These are phyloP conservation scores for Sarcodon aspratus DNA, from an alignment of 768 basidiomycete genomes.

Conservation along the genomic window DNA sequence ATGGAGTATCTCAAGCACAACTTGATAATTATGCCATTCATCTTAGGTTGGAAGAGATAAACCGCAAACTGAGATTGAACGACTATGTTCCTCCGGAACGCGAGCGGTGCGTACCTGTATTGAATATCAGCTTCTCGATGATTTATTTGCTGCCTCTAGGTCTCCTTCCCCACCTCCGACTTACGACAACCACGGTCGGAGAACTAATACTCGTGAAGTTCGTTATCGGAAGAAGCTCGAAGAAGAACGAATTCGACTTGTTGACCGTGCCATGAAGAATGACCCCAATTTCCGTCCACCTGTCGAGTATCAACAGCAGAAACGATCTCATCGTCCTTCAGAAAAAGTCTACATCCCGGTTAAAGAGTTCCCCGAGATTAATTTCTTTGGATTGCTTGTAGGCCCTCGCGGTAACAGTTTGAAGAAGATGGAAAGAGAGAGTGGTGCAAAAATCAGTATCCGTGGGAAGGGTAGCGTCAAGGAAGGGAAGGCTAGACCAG, in stretches of 20 bases:
- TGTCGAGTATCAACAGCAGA: constrained; percentile 91
- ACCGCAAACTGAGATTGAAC: constrained; percentile 85
- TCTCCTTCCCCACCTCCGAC: constrained; percentile 96
- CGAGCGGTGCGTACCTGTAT: constrained; percentile 52
- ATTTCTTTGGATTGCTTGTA: constrained; percentile 96
- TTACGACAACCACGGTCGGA: constrained; percentile 93
- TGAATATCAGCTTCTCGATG: constrained; percentile 3
- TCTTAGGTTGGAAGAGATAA: constrained; percentile 93
- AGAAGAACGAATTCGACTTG: constrained; percentile 84
- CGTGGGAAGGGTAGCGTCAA: constrained; percentile 98
- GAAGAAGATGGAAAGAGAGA: constrained; percentile 99
- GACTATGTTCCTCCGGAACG: constrained; percentile 94
- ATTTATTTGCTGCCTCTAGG: constrained; percentile 23
- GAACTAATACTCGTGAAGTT: constrained; percentile 97
- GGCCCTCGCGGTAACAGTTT: constrained; percentile 97
- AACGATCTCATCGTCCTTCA: constrained; percentile 84
- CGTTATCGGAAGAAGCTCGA: constrained; percentile 94
- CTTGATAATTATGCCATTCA: constrained; percentile 98
- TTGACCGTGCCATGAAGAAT: constrained; percentile 93
- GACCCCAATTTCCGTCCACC: constrained; percentile 98
- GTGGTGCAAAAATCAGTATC: constrained; percentile 97
- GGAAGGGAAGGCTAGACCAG: constrained; percentile 94
- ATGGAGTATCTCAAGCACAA: constrained; percentile 90
- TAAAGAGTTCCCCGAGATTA: constrained; percentile 99
- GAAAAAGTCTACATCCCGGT: constrained; percentile 99